Base-by-base conservation (phyloP, 1,284 basidiomycete species). In the Marasmius sp. region DNA sequence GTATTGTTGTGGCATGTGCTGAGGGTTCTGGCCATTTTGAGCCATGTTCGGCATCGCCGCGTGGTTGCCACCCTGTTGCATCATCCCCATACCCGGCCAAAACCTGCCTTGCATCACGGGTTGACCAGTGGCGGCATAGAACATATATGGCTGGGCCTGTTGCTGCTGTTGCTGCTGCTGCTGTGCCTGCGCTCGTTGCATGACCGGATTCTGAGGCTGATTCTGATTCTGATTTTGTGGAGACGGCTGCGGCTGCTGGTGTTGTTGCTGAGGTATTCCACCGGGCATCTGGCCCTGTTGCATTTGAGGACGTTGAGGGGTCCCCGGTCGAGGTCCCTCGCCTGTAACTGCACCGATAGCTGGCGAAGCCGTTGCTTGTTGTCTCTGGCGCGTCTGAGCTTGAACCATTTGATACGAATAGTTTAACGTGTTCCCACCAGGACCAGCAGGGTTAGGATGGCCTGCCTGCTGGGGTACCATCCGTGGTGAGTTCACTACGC, bases 121-220 rank as follows among this genome's bases (percentile, higher is more conserved):
- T 20, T 52, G 43, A 33, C 20, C 33, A 18, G 27, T 22, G 18
- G 49, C 7, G n/a, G 51, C 34, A 43, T 55, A 37, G 36, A 37
- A 51, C 33, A 45, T 16, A 20, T 27, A 27, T 27, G 47, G 58
- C 14, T 43, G 45, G 11, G 45, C 51, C 18, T 36, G 49, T 8
- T 47, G 16, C 39, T 33, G 52, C 54, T 50, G 37, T 16, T 37
- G 60, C 22, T 61, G 52, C 53, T 61, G 59, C 53, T 56, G 54
- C 20, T 54, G 50, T 34, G 14, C 37, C 41, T 54, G 51, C 67
- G 74, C 69, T 64, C 71, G 72, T 62, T 51, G 39, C 43, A 50
- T 48, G 2, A 8, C 20, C 34, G 53, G 38, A 45, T 11, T 43
- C 52, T 65, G 63, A 48, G 54, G 64, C 38, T 68, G 70, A 34